A percentile compares a stretch with the other conserved stretches of the same genome.
Evolutionary conservation across 2,329 filamentous ascomycete species (phyloP).

Genomic region (Rhynchosporium secalis): DNA sequence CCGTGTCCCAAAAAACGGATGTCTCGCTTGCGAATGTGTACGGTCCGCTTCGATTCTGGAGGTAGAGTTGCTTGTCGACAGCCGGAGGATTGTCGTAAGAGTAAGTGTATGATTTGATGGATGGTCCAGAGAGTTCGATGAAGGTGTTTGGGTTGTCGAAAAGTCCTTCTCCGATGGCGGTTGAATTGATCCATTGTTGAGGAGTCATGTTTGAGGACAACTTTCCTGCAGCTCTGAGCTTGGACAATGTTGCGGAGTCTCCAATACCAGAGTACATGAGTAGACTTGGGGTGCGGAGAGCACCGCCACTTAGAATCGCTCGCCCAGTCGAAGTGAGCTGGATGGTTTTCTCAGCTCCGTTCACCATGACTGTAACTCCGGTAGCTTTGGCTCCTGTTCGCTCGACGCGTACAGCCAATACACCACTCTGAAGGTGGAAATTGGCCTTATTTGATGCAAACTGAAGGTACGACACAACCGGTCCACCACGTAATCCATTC

Average conservation of each 20-base stretch:
- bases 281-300: conserved; percentile 52
- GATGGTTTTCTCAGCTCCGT: conserved; percentile 33
- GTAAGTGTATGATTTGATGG: conserved; percentile 50
- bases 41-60: conserved; percentile 50
- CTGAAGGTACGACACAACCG: conserved; percentile 51
- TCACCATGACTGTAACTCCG: conserved; percentile 43
- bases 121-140: conserved; percentile 47
- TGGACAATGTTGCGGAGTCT: conserved; percentile 34
- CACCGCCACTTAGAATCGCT: conserved; percentile 51
- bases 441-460: conserved; percentile 44
- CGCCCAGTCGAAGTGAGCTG: conserved; percentile 27
- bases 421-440: conserved; percentile 48
- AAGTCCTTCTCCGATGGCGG: conserved; percentile 49
- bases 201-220: conserved; percentile 38
- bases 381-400: conserved; percentile 44
- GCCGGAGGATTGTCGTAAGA: conserved; percentile 47
- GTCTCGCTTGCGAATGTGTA: conserved; percentile 55
- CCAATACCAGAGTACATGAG: conserved; percentile 54
- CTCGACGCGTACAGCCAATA: conserved; percentile 47
- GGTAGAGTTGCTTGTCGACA: conserved; percentile 48
- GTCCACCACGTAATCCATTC: conserved; percentile 51
- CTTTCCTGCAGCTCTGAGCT: conserved; percentile 42
- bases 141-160: conserved; percentile 59
- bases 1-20: conserved; percentile 53
- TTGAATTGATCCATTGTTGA: conserved; percentile 50